Conservation (phyloP, 345 rosid genomes). For the Noccaea caerulescens region DNA sequence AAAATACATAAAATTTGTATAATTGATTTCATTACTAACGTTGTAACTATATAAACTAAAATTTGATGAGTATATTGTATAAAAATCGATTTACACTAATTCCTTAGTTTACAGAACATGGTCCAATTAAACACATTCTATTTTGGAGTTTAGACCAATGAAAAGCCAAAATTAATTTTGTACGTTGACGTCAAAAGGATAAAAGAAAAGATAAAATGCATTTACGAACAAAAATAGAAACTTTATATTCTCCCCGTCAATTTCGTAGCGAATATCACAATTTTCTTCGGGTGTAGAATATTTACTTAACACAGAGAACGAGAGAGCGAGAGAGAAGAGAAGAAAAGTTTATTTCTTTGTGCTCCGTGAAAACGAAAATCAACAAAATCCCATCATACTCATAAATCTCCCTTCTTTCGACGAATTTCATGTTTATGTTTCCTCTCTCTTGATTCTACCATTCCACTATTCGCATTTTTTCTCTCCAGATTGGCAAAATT, state of each 20-base stretch:
- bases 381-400: slow-evolving; percentile 28
- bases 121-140: neutral
- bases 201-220: slow-evolving; percentile 31
- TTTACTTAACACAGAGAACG: slow-evolving; percentile 27
- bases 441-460: slow-evolving; percentile 42
- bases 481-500: slow-evolving; percentile 13
- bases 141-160: slow-evolving; percentile 14
- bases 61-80: neutral
- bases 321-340: slow-evolving; percentile 14
- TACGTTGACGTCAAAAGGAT: slow-evolving; percentile 26
- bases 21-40: neutral
- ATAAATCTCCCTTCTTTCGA: slow-evolving; percentile 9
- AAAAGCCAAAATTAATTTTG: slow-evolving; percentile 1
- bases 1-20: too few relatives aligned
- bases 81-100: neutral
- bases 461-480: slow-evolving; percentile 31
- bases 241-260: slow-evolving; percentile 53
- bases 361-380: slow-evolving; percentile 32
- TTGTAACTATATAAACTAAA: neutral
- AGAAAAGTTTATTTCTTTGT: slow-evolving; percentile 32
- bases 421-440: neutral
- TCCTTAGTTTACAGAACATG: neutral
- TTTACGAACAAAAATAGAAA: slow-evolving; percentile 42
- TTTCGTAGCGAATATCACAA: slow-evolving; percentile 46
- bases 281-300: slow-evolving; percentile 31